phyloP scores from a whole-genome alignment of 805 yeast species.

The Komagataella populi region DNA sequence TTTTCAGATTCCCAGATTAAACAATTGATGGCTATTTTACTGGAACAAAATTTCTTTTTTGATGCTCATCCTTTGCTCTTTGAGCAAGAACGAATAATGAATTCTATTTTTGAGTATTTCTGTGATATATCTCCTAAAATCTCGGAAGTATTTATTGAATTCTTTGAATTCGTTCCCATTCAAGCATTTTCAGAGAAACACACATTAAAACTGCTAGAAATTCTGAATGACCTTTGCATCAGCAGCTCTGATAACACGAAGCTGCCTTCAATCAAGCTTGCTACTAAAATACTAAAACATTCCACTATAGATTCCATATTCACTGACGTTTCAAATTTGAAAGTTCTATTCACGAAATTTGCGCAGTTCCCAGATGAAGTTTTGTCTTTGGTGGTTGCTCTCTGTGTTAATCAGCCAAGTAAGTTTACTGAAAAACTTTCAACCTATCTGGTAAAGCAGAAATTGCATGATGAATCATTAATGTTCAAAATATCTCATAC shows the following conservation, averaged over 20 bases:
- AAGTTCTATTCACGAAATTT: not conserved
- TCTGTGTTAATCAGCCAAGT: not conserved
- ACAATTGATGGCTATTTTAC: not conserved
- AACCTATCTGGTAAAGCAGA: not conserved
- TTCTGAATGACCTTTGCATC: not conserved
- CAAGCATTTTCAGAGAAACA: not conserved
- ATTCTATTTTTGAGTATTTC: not conserved
- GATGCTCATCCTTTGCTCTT: not conserved
- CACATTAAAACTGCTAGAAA: not conserved
- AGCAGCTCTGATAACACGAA: not conserved
- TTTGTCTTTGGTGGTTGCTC: not conserved
- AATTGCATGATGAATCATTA: not conserved
- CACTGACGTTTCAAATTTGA: not conserved
- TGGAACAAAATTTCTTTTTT: not conserved
- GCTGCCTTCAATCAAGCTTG: not conserved
- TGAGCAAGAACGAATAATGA: not conserved
- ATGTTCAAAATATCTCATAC: not conserved
- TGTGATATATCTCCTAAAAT: not conserved
- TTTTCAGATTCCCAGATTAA: not conserved
- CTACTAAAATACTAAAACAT: not conserved
- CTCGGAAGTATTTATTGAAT: not conserved
- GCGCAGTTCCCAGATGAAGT: not conserved
- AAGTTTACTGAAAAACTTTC: not conserved
- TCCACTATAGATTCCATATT: not conserved
- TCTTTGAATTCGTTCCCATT: not conserved